A percentile compares a stretch with the other conserved stretches of the same genome.
These are phyloP conservation scores for Dioscorea dumetorum DNA, from an alignment of 106 monocot species.

Conservation along the genomic window DNA sequence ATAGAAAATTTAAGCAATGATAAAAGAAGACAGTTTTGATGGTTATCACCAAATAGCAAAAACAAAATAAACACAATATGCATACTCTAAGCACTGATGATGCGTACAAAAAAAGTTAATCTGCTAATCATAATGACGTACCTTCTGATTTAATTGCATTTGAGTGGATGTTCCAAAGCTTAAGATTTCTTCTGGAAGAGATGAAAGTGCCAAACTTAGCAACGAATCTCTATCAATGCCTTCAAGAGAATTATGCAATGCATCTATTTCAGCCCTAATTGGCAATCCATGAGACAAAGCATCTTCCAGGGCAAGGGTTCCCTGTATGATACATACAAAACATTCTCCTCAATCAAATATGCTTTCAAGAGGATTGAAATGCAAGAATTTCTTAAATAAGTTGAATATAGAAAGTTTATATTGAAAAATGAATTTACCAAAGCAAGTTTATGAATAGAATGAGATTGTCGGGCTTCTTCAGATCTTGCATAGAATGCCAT, in stretches of 20 bases:
- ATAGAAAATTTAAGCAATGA: no score
- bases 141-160: slow-evolving; percentile 73
- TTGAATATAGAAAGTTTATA: background rate
- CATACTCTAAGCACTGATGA: background rate
- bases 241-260: slow-evolving; percentile 54
- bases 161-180: slow-evolving; percentile 49
- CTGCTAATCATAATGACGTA: slow-evolving; percentile 13
- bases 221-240: slow-evolving; percentile 77
- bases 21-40: no score
- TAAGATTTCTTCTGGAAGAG: slow-evolving; percentile 75
- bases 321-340: slow-evolving; percentile 30
- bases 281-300: slow-evolving; percentile 75
- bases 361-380: no score
- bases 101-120: background rate
- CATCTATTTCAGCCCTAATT: slow-evolving; percentile 55
- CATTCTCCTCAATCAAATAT: background rate
- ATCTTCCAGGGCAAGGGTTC: slow-evolving; percentile 80
- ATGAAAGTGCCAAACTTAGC: slow-evolving; percentile 67
- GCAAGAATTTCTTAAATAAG: no score
- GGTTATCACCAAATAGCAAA: no score
- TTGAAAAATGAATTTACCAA: slow-evolving; percentile 38
- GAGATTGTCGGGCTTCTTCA: slow-evolving; percentile 87
- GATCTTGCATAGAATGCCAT: slow-evolving; percentile 99
- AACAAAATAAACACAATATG: background rate
- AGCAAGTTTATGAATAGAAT: slow-evolving; percentile 92